Conservation (phyloP, 2,329 filamentous ascomycete genomes). For the Monosporascus ibericus region DNA sequence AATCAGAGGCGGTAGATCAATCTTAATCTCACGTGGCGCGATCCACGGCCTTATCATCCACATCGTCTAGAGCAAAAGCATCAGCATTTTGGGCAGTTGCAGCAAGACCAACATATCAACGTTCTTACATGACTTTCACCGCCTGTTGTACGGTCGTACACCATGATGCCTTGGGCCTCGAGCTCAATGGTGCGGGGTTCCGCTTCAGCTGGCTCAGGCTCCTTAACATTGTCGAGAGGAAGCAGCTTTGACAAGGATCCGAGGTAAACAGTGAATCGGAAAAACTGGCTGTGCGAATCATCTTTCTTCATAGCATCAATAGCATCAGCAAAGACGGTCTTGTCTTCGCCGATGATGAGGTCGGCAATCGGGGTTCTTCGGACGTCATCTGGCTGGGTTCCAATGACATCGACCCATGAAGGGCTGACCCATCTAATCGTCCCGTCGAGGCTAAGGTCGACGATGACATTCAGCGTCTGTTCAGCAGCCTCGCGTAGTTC, state of each 20-base stretch:
- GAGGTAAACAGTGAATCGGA: conserved; percentile 70
- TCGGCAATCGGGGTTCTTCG: conserved; percentile 74
- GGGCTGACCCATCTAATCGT: conserved; percentile 93
- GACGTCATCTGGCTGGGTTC: conserved; percentile 66
- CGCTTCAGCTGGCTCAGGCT: conserved; percentile 30
- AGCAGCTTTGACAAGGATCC: conserved; percentile 63
- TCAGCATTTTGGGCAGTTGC: conserved; percentile 17
- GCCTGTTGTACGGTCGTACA: conserved; percentile 83
- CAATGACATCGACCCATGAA: conserved; percentile 91
- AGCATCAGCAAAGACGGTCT: conserved; percentile 72
- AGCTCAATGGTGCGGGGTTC: conserved; percentile 63
- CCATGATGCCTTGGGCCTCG: conserved; percentile 97
- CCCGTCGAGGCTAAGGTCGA: conserved; percentile 87
- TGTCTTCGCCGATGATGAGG: conserved; percentile 71
- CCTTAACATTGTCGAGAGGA: conserved; percentile 34
- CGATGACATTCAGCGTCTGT: conserved; percentile 91
- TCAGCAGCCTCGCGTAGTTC: conserved; percentile 93
- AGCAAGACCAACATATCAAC: background rate
- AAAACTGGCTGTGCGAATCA: conserved; percentile 85
- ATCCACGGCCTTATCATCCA: conserved; percentile 98
- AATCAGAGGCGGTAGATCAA: conserved; percentile 82
- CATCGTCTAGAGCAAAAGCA: conserved; percentile 65
- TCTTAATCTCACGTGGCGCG: conserved; percentile 84
- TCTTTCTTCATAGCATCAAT: conserved; percentile 87
- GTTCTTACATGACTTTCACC: conserved; percentile 80